Percentiles rank a stretch among this genome's conserved stretches.
phyloP scores from a whole-genome alignment of 768 basidiomycete genomes.

The Hortiboletus flavorubellus region DNA sequence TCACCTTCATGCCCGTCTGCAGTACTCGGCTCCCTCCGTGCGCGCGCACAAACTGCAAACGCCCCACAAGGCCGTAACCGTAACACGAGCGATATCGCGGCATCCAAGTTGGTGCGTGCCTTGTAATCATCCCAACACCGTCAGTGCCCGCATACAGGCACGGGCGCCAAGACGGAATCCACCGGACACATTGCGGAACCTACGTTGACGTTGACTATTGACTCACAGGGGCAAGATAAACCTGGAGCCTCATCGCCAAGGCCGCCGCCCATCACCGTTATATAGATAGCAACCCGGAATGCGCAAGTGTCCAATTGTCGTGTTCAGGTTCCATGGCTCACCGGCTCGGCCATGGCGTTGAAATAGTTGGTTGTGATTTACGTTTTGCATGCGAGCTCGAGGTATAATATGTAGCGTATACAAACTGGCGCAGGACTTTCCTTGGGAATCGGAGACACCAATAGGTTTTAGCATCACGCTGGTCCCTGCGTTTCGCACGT shows the following conservation, averaged over 20 bases:
- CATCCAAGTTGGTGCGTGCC: neutral
- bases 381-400: conserved; percentile 11
- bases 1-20: neutral
- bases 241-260: conserved; percentile 7
- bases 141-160: neutral
- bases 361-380: conserved; percentile 18
- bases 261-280: neutral
- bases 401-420: neutral
- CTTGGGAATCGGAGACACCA: neutral
- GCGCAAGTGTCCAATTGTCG: neutral
- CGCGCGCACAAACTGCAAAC: neutral
- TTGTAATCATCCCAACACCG: neutral
- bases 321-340: neutral
- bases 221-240: neutral
- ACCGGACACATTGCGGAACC: neutral
- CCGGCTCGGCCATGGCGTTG: conserved; percentile 7
- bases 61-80: neutral
- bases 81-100: neutral
- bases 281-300: neutral
- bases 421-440: neutral
- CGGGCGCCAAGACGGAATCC: neutral
- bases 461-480: neutral
- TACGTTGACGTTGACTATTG: neutral
- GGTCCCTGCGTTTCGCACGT: neutral
- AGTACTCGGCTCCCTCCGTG: neutral